Percentiles rank a stretch among this genome's conserved stretches.
Conservation (phyloP, 805 yeast genomes). For the Candida gorgasii region DNA sequence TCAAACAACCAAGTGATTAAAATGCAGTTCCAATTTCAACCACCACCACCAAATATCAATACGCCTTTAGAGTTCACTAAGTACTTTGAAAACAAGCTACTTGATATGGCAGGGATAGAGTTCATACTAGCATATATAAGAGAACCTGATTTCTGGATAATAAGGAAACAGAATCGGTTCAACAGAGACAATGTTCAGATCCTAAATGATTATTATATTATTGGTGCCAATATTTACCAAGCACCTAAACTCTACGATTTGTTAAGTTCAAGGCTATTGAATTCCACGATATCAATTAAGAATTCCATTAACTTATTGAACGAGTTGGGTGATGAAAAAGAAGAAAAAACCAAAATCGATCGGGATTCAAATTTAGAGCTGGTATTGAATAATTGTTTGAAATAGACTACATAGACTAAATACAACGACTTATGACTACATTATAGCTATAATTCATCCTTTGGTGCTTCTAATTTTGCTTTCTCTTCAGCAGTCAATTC, state of each 20-base stretch:
- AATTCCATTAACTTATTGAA: constrained; percentile 34
- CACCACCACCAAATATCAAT: constrained; percentile 36
- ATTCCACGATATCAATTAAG: constrained; percentile 36
- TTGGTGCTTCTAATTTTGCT: constrained; percentile 1
- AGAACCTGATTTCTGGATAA: constrained; percentile 93
- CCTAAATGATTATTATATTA: constrained; percentile 79
- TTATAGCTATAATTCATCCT: constrained; percentile 15
- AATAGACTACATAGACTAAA: not conserved
- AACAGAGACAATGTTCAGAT: constrained; percentile 43
- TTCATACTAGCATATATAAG: constrained; percentile 71
- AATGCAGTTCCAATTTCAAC: constrained; percentile 90
- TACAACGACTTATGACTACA: no score
- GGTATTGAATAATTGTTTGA: constrained; percentile 23
- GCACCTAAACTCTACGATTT: constrained; percentile 78
- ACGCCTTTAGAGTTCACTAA: constrained; percentile 29
- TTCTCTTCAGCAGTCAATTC: constrained; percentile 30
- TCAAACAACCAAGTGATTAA: constrained; percentile 92
- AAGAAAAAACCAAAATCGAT: constrained; percentile 19
- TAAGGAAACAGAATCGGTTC: constrained; percentile 74
- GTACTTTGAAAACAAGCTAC: constrained; percentile 55
- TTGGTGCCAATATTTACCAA: constrained; percentile 91
- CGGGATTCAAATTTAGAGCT: constrained; percentile 33
- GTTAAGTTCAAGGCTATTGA: constrained; percentile 63
- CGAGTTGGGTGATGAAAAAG: constrained; percentile 25
- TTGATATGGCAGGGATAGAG: constrained; percentile 83